Percentiles rank a stretch among this genome's conserved stretches.
phyloP scores from a whole-genome alignment of 108 stramenopile genomes.

The Cyclostephanos invisitatus region DNA sequence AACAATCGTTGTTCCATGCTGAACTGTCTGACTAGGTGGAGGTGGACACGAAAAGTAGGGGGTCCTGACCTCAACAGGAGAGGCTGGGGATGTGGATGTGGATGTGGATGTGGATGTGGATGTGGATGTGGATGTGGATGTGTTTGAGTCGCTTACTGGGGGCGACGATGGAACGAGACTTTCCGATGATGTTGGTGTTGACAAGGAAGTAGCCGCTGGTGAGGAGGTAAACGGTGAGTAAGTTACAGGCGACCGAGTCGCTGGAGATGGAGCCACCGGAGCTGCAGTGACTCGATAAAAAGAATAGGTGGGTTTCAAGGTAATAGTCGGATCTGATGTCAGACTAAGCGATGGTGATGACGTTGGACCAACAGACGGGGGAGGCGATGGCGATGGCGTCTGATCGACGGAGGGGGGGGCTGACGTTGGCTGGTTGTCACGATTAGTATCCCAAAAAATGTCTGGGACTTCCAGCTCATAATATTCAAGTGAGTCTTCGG shows the following conservation, averaged over 20 bases:
- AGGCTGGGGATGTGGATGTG: not conserved
- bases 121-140: too few relatives aligned
- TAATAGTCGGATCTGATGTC: too few relatives aligned
- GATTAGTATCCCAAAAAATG: too few relatives aligned
- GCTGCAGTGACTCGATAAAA: not conserved
- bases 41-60: constrained; percentile 36
- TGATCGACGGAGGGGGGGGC: too few relatives aligned
- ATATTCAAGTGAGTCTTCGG: too few relatives aligned
- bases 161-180: not conserved
- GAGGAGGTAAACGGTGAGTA: not conserved
- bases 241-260: not conserved
- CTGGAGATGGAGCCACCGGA: too few relatives aligned
- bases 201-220: not conserved
- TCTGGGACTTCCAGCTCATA: too few relatives aligned
- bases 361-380: not conserved
- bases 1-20: constrained; percentile 7
- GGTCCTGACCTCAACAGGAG: not conserved
- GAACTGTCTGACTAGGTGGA: constrained; percentile 8
- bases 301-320: not conserved
- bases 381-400: not conserved
- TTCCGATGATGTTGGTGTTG: not conserved
- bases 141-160: not conserved
- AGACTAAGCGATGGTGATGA: not conserved
- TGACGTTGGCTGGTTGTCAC: too few relatives aligned
- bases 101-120: too few relatives aligned